Evolutionary conservation across 73 alveolate genomes (phyloP), one percentile per base, ranked within the genome.

Genomic region (Strombidium stylifer): DNA sequence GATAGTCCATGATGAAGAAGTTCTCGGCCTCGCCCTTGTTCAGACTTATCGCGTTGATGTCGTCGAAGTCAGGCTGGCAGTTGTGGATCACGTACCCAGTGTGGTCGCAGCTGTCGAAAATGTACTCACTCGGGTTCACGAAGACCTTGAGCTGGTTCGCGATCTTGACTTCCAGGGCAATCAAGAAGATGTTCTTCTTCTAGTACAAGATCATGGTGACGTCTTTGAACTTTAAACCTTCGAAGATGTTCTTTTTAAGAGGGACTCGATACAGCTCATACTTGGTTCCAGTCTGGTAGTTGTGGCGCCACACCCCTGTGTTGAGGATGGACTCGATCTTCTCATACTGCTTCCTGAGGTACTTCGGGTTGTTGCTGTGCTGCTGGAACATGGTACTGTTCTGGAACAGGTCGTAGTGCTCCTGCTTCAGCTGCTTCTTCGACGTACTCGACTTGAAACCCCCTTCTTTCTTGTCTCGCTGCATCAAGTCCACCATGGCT

Each of bases 41-140:
- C 24, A 74, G 26, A 52, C 62, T 61, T 5, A 82, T 56, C 19
- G 53, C 73, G 64, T 88, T 88, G 21, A 93, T 86, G 59, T 82
- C 84, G 47, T 86, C 84, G 53, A 58, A 79, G 78, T 90, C 86
- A 30, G 99, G 99, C 52, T 84, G 85, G 48, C 86, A 79, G 25
- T 82, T 69, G 14, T 94, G 92, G 31, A 94, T 87, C 26, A 94
- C 95, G 77, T 94, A 94, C 5, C 96, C 96, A 41, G 75, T 80
- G 73, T 94, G 98, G 40, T 86, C 95, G 59, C 58, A 66, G n/a
- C 93, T 90, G 51, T 90, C 92, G 74, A 91, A 90, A 21, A 87
- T 74, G 70, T 94, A 94, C 58, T 84, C 93, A 44, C 86, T 73
- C 8, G 99, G 99, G 64, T 94, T 94, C 51, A 94, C 90, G 69